phyloP scores from a whole-genome alignment of 129 eudicot genomes.

The Scalesia atractyloides region DNA sequence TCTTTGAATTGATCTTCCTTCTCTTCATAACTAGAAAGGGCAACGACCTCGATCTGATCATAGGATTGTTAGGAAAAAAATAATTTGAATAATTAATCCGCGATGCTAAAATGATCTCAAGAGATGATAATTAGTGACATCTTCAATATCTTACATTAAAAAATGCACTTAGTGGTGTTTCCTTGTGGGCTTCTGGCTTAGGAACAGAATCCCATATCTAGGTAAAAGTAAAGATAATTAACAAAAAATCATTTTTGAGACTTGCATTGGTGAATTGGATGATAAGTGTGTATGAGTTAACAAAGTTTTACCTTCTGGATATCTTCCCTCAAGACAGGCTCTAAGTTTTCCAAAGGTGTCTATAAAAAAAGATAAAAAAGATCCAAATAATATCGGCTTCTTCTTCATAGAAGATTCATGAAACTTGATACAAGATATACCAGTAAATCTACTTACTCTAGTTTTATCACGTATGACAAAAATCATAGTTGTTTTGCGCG shows the following conservation, averaged over 20 bases:
- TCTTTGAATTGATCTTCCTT: conserved; percentile 65
- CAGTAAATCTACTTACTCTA: conserved; percentile 38
- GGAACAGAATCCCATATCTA: conserved; percentile 73
- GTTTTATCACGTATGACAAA: conserved; percentile 76
- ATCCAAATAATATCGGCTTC: conserved; percentile 7
- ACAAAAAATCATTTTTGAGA: conserved; percentile 3
- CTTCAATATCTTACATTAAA: conserved; percentile 47
- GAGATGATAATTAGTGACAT: background rate
- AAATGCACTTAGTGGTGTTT: conserved; percentile 61
- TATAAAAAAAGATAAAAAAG: conserved; percentile 28
- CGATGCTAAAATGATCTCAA: background rate
- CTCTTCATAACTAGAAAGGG: conserved; percentile 60
- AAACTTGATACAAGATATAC: conserved; percentile 13
- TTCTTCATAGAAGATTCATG: background rate
- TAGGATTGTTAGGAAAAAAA: background rate
- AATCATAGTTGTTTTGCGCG: conserved; percentile 66
- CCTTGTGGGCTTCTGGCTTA: conserved; percentile 57
- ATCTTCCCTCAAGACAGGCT: conserved; percentile 66
- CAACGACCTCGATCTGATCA: conserved; percentile 61
- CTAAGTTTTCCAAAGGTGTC: conserved; percentile 63
- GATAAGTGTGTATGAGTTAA: background rate
- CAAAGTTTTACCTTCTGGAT: conserved; percentile 57
- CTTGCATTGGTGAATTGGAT: conserved; percentile 1
- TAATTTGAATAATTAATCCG: background rate
- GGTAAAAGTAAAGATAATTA: background rate